A percentile compares a stretch with the other conserved stretches of the same genome.
Conservation (phyloP, 371 early-diverging fungal species). For the Syncephalis fuscata region DNA sequence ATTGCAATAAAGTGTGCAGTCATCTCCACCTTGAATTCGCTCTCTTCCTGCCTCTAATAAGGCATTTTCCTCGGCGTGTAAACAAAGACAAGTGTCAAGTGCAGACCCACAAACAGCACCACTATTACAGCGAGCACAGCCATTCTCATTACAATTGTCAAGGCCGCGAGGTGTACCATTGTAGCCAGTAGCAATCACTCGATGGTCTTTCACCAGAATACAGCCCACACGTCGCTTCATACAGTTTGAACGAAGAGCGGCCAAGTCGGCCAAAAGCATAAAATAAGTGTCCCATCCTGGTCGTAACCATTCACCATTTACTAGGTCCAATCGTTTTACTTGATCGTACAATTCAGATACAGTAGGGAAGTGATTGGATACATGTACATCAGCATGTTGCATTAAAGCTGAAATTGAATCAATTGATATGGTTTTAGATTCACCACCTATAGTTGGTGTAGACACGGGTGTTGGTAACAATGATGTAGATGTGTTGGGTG, state of each 20-base stretch:
- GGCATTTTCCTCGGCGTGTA: conserved; percentile 99
- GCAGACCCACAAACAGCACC: conserved; percentile 55
- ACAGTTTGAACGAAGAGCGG: conserved; percentile 71
- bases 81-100: conserved; percentile 83
- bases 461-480: not conserved
- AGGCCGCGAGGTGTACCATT: conserved; percentile 93
- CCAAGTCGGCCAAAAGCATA: conserved; percentile 86
- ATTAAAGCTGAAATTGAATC: conserved; percentile 20
- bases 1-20: conserved; percentile 78
- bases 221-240: conserved; percentile 98
- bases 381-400: conserved; percentile 29
- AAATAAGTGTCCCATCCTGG: conserved; percentile 96
- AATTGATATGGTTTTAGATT: not conserved
- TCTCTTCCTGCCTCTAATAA: conserved; percentile 86
- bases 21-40: conserved; percentile 38
- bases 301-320: conserved; percentile 52
- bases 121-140: conserved; percentile 86
- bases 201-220: conserved; percentile 74
- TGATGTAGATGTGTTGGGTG: not conserved
- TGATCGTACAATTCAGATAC: conserved; percentile 15
- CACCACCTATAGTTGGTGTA: not conserved
- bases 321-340: conserved; percentile 30
- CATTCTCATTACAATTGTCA: conserved; percentile 88
- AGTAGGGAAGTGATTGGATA: conserved; percentile 34
- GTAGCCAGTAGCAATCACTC: conserved; percentile 94